Conservation (phyloP, 139 green algal genomes). For the Medakamo hakoo region DNA sequence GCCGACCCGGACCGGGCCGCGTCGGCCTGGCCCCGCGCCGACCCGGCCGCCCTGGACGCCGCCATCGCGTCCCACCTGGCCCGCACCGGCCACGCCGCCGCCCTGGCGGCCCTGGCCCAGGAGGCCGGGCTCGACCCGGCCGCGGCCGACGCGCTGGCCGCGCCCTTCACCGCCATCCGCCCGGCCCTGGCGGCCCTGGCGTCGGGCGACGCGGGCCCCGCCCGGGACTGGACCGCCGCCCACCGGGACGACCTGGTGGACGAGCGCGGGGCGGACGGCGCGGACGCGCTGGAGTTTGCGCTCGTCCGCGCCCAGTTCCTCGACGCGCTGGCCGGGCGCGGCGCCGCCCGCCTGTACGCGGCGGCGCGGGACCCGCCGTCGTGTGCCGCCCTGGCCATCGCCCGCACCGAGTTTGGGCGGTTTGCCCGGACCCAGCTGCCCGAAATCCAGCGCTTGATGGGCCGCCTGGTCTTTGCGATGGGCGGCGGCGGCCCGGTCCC, state of each 20-base stretch:
- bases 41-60: neutral
- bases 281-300: neutral
- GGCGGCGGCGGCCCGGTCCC: neutral
- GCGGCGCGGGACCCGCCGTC: too few relatives aligned
- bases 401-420: constrained; percentile 41
- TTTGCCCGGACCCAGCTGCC: constrained; percentile 26
- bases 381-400: constrained; percentile 53
- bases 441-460: constrained; percentile 79
- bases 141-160: constrained; percentile 24
- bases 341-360: too few relatives aligned
- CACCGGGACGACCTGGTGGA: neutral
- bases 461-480: constrained; percentile 49
- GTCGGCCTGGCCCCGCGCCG: too few relatives aligned
- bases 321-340: constrained; percentile 9
- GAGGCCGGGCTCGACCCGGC: constrained; percentile 63
- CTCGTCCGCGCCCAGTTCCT: neutral
- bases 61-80: neutral
- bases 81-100: too few relatives aligned
- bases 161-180: constrained; percentile 59
- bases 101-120: neutral
- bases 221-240: neutral
- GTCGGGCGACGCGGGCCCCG: neutral
- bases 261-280: too few relatives aligned
- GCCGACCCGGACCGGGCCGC: constrained; percentile 20
- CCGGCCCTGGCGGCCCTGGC: constrained; percentile 29